Evolutionary conservation across 2,329 filamentous ascomycete genomes (phyloP).

Genomic region (Magnaporthales sp.): DNA sequence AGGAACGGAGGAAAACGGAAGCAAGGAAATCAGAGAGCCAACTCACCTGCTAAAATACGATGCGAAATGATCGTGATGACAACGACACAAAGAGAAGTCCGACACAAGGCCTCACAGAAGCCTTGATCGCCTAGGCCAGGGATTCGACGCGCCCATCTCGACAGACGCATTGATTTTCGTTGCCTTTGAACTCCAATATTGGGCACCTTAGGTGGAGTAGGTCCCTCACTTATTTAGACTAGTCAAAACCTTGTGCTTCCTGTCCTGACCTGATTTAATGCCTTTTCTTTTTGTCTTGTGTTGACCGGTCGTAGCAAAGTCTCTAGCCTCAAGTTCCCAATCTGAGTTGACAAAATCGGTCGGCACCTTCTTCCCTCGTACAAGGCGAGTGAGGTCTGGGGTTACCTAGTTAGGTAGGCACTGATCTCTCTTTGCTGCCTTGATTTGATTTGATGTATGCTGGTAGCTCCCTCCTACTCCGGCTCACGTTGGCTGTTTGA

Average conservation of each 20-base stretch:
- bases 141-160: background rate
- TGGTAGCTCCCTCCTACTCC: background rate
- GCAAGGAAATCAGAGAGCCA: no score
- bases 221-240: no score
- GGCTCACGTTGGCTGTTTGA: background rate
- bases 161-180: background rate
- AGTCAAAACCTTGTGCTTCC: no score
- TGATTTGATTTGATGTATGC: background rate
- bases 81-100: background rate
- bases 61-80: background rate
- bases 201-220: background rate
- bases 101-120: background rate
- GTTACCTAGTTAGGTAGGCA: no score
- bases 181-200: background rate
- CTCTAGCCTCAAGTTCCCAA: no score
- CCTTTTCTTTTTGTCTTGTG: no score
- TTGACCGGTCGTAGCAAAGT: no score
- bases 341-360: no score
- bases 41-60: background rate
- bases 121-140: background rate
- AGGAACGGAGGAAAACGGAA: background rate
- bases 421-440: background rate
- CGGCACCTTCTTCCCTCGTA: no score
- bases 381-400: background rate
- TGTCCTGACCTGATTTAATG: no score